Evolutionary conservation across 345 rosid species (phyloP).

Genomic region (Sapria himalayana): DNA sequence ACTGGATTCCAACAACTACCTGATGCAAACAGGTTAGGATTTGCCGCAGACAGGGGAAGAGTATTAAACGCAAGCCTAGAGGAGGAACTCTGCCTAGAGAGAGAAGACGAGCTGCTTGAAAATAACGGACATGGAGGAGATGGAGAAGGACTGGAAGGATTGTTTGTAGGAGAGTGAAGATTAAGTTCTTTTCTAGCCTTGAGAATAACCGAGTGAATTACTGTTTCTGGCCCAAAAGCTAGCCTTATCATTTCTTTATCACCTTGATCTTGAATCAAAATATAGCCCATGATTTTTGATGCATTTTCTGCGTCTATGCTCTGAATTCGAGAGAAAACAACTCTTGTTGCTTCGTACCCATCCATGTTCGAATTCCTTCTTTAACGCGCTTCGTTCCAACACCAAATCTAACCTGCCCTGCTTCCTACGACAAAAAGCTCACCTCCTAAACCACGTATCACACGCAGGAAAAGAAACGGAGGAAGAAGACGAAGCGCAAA

Average conservation of each 20-base stretch:
- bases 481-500: conserved; percentile 7
- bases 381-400: too few species aligned
- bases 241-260: conserved; percentile 87
- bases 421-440: too few species aligned
- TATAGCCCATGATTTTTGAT: conserved; percentile 82
- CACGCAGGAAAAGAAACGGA: conserved; percentile 8
- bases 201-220: conserved; percentile 46
- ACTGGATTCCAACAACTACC: conserved; percentile 17
- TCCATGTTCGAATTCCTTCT: too few species aligned
- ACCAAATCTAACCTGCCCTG: too few species aligned
- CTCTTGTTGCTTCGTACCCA: conserved; percentile 76
- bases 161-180: conserved; percentile 17
- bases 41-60: conserved; percentile 20
- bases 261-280: conserved; percentile 80
- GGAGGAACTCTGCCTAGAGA: conserved; percentile 23
- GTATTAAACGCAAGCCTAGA: conserved; percentile 12
- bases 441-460: too few species aligned
- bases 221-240: conserved; percentile 73
- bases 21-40: conserved; percentile 18
- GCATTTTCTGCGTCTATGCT: conserved; percentile 69
- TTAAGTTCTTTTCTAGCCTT: conserved; percentile 57
- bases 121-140: conserved; percentile 26
- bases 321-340: conserved; percentile 69
- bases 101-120: conserved; percentile 12
- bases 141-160: conserved; percentile 29